A percentile compares a stretch with the other conserved stretches of the same genome.
Evolutionary conservation across 1,284 basidiomycete species (phyloP).

Genomic region (Fomitopsis palustris): DNA sequence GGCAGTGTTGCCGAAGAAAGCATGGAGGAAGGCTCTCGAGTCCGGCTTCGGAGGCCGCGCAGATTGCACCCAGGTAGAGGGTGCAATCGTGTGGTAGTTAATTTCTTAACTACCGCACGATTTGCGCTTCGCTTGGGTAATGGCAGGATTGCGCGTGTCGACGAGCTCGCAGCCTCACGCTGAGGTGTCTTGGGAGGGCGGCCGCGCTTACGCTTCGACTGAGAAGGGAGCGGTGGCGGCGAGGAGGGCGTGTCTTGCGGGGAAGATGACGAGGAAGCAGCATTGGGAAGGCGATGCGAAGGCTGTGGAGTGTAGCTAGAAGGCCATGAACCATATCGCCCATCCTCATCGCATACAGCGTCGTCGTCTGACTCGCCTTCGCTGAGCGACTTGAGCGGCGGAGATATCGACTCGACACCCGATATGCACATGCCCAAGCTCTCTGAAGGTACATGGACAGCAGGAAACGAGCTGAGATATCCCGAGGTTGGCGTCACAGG

Average conservation of each 20-base stretch:
- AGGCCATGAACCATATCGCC: not conserved
- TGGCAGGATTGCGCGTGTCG: not conserved
- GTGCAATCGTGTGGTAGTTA: not conserved
- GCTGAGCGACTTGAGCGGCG: not conserved
- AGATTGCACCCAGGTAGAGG: not conserved
- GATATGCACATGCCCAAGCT: not conserved
- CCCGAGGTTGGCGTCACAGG: not conserved
- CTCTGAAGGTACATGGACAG: not conserved
- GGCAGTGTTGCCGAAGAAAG: not conserved
- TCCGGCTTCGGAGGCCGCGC: not conserved
- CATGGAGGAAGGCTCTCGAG: not conserved
- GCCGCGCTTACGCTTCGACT: not conserved
- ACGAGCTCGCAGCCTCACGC: not conserved
- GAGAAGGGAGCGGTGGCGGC: not conserved
- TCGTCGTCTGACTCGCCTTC: not conserved
- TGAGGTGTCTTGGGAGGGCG: not conserved
- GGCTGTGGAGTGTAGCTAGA: not conserved
- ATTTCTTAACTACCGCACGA: not conserved
- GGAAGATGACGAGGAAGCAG: not conserved
- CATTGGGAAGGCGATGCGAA: not conserved
- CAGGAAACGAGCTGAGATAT: not conserved
- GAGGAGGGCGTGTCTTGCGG: not conserved
- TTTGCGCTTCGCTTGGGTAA: not conserved
- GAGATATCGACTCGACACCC: not conserved
- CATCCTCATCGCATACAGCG: not conserved